Conservation (phyloP, 179 eudicot genomes). For the Gypsophila paniculata region DNA sequence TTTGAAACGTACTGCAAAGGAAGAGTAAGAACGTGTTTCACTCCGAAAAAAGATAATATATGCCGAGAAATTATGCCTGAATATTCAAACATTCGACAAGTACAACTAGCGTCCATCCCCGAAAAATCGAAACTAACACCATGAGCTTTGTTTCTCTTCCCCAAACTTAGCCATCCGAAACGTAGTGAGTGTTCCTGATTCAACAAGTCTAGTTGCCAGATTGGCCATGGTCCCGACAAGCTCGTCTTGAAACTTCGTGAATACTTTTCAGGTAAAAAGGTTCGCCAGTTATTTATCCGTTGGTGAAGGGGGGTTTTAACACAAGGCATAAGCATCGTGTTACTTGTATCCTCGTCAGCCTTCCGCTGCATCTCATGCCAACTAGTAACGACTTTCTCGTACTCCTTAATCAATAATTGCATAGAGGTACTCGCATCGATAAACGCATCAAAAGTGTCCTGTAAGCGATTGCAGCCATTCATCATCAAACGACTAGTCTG, state of each 20-base stretch:
- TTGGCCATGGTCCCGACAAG: constrained; percentile 57
- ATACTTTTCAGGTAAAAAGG: constrained; percentile 52
- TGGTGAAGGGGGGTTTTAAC: constrained; percentile 71
- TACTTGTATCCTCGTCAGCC: constrained; percentile 61
- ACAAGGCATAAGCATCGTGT: constrained; percentile 41
- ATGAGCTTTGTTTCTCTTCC: constrained; percentile 52
- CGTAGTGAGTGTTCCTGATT: constrained; percentile 41
- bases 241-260: constrained; percentile 63
- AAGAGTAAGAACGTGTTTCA: constrained; percentile 56
- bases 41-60: constrained; percentile 58
- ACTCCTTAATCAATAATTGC: constrained; percentile 48
- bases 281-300: constrained; percentile 69
- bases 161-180: constrained; percentile 61
- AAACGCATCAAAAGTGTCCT: constrained; percentile 67
- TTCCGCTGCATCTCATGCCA: constrained; percentile 65
- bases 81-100: constrained; percentile 72
- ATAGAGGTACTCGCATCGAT: constrained; percentile 59
- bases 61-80: constrained; percentile 73
- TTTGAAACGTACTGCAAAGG: no score
- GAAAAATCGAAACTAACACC: constrained; percentile 47
- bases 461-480: no score
- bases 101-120: constrained; percentile 52
- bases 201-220: constrained; percentile 52
- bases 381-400: constrained; percentile 55
- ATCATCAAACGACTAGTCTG: no score